Evolutionary conservation across 2,329 filamentous ascomycete genomes (phyloP).

Genomic region (Clonostachys byssicola): DNA sequence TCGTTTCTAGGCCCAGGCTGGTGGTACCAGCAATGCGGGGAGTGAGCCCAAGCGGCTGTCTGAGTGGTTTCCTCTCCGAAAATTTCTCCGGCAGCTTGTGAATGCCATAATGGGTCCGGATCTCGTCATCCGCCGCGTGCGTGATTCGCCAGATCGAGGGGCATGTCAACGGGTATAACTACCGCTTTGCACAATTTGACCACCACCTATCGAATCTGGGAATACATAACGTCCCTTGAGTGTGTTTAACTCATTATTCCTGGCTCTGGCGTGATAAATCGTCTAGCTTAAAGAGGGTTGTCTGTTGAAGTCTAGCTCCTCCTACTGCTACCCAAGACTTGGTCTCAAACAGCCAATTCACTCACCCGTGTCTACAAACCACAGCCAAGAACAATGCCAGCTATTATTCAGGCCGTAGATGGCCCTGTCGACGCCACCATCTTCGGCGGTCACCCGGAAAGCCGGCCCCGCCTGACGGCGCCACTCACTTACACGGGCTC

Average conservation of each 20-base stretch:
- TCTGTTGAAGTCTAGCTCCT: no score
- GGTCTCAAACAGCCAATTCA: not conserved
- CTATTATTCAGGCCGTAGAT: not conserved
- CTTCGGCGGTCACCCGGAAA: constrained; percentile 20
- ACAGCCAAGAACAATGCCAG: not conserved
- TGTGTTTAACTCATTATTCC: no score
- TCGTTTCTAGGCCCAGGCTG: no score
- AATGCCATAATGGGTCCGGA: constrained; percentile 12
- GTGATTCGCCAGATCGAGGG: constrained; percentile 10
- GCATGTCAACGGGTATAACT: not conserved
- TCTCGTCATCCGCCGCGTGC: constrained; percentile 19
- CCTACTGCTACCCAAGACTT: not conserved
- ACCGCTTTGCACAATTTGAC: no score
- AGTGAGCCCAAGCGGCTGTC: no score
- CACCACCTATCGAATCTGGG: no score
- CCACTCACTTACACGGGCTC: constrained; percentile 7
- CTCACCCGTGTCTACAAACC: not conserved
- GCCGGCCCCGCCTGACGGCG: constrained; percentile 15
- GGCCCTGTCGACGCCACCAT: constrained; percentile 8
- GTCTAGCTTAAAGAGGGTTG: no score
- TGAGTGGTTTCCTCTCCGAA: constrained; percentile 11
- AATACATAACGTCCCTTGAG: no score
- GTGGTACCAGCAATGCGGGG: no score
- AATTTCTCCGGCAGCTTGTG: constrained; percentile 18
- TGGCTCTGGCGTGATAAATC: no score